Conservation (phyloP, 169 alveolate genomes). For the Theileria parva region DNA sequence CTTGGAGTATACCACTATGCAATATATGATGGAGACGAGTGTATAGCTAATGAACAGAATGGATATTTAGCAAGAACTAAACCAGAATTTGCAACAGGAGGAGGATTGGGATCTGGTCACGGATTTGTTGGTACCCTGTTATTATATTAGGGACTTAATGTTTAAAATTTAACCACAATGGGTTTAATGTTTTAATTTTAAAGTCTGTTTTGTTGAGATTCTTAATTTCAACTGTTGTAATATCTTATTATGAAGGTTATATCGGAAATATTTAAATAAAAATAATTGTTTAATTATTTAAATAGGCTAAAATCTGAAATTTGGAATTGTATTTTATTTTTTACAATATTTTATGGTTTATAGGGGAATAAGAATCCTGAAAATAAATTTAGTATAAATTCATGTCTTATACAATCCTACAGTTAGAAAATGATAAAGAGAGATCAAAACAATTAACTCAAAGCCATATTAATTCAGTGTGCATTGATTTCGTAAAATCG, state of each 20-base stretch:
- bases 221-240: background rate
- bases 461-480: background rate
- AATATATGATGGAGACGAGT: constrained; percentile 34
- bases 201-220: background rate
- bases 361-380: background rate
- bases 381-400: too few species aligned
- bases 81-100: constrained; percentile 42
- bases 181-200: too few species aligned
- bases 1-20: constrained; percentile 56
- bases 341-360: background rate
- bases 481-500: background rate
- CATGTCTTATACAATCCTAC: background rate
- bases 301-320: too few species aligned
- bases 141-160: background rate
- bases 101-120: constrained; percentile 62
- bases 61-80: constrained; percentile 68
- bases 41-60: constrained; percentile 26
- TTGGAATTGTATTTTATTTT: too few species aligned
- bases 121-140: background rate
- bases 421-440: background rate
- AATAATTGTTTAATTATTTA: too few species aligned
- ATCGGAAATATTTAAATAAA: too few species aligned
- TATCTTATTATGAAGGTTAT: too few species aligned
- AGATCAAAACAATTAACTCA: too few species aligned
- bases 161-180: too few species aligned